Conservation (phyloP, 257 asterid genomes). For the Apocynum venetum region DNA sequence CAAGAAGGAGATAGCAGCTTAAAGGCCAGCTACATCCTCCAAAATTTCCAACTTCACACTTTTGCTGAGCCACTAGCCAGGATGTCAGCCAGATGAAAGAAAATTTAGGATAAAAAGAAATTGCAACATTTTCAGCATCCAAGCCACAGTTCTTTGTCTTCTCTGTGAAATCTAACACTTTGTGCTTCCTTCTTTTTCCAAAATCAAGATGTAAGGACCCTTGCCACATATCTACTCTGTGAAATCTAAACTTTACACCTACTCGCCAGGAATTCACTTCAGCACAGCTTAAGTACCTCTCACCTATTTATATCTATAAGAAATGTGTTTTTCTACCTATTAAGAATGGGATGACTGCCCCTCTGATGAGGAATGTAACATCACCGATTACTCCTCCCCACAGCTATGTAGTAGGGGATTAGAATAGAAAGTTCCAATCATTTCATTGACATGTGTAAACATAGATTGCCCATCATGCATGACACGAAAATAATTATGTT, state of each 20-base stretch:
- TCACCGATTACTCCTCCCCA: background rate
- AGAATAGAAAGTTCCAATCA: background rate
- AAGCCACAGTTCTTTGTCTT: background rate
- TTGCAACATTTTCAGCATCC: background rate
- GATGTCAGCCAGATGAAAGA: background rate
- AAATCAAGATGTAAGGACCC: background rate
- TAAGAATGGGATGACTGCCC: background rate
- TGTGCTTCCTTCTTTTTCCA: background rate
- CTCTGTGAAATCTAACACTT: background rate
- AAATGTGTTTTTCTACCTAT: background rate
- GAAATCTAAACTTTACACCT: background rate
- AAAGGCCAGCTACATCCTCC: background rate
- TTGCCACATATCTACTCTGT: no score
- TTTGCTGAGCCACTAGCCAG: background rate
- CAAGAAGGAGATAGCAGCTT: background rate
- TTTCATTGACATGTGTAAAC: background rate
- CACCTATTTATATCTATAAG: background rate
- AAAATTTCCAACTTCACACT: background rate
- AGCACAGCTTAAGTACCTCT: background rate
- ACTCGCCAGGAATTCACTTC: background rate
- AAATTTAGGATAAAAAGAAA: background rate
- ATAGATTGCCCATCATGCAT: background rate
- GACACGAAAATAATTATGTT: background rate
- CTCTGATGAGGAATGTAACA: background rate
- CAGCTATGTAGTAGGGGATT: no score